Conservation (phyloP, 1,284 basidiomycete species). For the Ceratobasidium sp. region DNA sequence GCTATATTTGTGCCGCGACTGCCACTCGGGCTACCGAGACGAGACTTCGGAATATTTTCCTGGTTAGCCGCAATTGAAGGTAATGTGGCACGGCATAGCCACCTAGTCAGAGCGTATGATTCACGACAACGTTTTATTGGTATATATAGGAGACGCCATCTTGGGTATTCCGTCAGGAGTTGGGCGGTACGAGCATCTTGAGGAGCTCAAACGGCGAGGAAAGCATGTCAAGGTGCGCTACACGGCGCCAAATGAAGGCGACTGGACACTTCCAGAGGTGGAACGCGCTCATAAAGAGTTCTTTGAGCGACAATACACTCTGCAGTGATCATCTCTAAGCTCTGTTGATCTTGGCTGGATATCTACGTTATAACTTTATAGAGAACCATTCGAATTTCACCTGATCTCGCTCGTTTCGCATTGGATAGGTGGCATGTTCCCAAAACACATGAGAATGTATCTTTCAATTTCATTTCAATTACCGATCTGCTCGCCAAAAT, state of each 20-base stretch:
- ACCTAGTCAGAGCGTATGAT: too few species aligned
- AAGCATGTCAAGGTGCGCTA: slow-evolving; percentile 21
- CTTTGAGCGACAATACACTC: slow-evolving; percentile 28
- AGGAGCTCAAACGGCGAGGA: slow-evolving; percentile 27
- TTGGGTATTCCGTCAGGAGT: slow-evolving; percentile 16
- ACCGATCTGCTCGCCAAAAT: not conserved
- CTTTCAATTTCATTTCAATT: not conserved
- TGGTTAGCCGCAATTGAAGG: slow-evolving; percentile 40
- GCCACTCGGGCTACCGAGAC: slow-evolving; percentile 29
- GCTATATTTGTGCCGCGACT: slow-evolving; percentile 36
- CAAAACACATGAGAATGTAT: too few species aligned
- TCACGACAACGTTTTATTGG: too few species aligned
- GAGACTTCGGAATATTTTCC: slow-evolving; percentile 39
- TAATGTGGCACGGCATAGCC: not conserved
- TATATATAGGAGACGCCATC: slow-evolving; percentile 15
- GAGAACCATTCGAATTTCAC: too few species aligned
- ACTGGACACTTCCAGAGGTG: slow-evolving; percentile 19
- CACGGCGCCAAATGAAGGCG: slow-evolving; percentile 15
- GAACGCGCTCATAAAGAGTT: slow-evolving; percentile 35
- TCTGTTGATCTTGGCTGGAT: too few species aligned
- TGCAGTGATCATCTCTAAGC: not conserved
- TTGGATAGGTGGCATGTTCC: too few species aligned
- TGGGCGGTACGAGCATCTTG: slow-evolving; percentile 27
- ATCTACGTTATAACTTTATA: too few species aligned
- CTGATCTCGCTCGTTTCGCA: too few species aligned